Evolutionary conservation across 306 rosid species (phyloP).

Genomic region (Benincasa hispida): DNA sequence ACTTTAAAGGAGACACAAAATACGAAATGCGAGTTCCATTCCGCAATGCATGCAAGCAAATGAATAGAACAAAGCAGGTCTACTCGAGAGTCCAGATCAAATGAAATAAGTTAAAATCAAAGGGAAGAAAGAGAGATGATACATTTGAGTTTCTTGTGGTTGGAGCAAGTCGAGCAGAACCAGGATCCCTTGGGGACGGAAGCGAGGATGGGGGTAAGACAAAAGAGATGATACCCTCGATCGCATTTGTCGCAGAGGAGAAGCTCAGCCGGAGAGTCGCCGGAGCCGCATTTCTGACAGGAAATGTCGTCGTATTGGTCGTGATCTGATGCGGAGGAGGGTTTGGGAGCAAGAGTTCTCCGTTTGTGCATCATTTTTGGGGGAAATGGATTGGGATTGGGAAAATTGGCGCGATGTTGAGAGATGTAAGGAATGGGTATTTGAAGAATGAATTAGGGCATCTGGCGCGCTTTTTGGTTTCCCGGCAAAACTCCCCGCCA

Average conservation of each 20-base stretch:
- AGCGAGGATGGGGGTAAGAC: slow-evolving; percentile 56
- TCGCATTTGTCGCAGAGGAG: slow-evolving; percentile 80
- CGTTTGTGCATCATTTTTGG: slow-evolving; percentile 19
- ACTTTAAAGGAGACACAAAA: neutral
- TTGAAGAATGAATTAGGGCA: neutral
- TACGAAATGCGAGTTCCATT: neutral
- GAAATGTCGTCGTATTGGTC: slow-evolving; percentile 10
- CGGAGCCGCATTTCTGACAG: slow-evolving; percentile 52
- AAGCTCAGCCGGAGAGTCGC: slow-evolving; percentile 41
- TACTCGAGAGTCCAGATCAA: neutral
- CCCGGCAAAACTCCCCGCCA: neutral
- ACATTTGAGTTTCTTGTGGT: slow-evolving; percentile 35
- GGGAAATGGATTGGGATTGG: neutral
- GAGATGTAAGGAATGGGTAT: neutral
- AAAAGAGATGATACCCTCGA: slow-evolving; percentile 60
- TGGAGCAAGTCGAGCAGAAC: slow-evolving; percentile 62
- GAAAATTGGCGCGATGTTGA: neutral
- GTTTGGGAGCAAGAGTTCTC: slow-evolving; percentile 52
- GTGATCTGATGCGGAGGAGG: slow-evolving; percentile 3
- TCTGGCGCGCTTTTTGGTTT: neutral
- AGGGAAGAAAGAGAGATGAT: neutral
- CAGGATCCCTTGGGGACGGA: slow-evolving; percentile 65
- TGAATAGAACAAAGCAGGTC: neutral
- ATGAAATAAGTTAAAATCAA: neutral
- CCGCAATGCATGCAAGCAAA: neutral